Conservation (phyloP, 2,329 filamentous ascomycete species). For the Aspergillus sp. region DNA sequence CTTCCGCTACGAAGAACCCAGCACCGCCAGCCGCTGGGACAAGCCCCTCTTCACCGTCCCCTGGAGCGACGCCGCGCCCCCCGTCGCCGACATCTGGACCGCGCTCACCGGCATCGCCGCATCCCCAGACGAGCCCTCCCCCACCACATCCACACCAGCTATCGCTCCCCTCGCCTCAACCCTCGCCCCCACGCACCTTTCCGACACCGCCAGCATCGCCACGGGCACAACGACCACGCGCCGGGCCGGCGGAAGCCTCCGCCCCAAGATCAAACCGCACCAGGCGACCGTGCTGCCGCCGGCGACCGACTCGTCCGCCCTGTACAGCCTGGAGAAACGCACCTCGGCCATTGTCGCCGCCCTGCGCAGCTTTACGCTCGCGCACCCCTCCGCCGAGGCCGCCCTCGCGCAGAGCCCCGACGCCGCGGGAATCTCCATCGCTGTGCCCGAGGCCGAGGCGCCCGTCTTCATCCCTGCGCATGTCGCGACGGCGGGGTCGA, state of each 20-base stretch:
- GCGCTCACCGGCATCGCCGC: slow-evolving; percentile 46
- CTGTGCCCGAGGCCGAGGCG: slow-evolving; percentile 28
- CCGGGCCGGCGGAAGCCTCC: slow-evolving; percentile 11
- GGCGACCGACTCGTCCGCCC: slow-evolving; percentile 38
- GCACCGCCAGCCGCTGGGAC: slow-evolving; percentile 64
- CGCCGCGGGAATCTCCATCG: slow-evolving; percentile 30
- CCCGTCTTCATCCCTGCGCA: slow-evolving; percentile 38
- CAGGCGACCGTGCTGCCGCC: slow-evolving; percentile 42
- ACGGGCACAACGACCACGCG: slow-evolving; percentile 19
- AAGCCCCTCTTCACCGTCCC: slow-evolving; percentile 63
- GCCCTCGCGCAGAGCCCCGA: slow-evolving; percentile 30
- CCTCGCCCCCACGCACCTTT: slow-evolving; percentile 16
- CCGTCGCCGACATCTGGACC: slow-evolving; percentile 60
- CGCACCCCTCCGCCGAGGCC: slow-evolving; percentile 36
- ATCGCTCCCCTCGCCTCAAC: slow-evolving; percentile 13
- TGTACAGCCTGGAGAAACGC: slow-evolving; percentile 44
- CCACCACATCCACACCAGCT: background rate
- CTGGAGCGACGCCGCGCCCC: slow-evolving; percentile 54
- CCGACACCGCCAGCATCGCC: slow-evolving; percentile 27
- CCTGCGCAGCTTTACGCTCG: slow-evolving; percentile 40
- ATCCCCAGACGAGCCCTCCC: slow-evolving; percentile 17
- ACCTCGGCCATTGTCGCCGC: slow-evolving; percentile 41
- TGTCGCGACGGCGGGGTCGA: slow-evolving; percentile 34
- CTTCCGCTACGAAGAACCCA: slow-evolving; percentile 67
- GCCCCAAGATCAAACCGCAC: slow-evolving; percentile 37